These are phyloP conservation scores for Pyrenophora seminiperda DNA, from an alignment of 2,329 filamentous ascomycete species.

Conservation along the genomic window DNA sequence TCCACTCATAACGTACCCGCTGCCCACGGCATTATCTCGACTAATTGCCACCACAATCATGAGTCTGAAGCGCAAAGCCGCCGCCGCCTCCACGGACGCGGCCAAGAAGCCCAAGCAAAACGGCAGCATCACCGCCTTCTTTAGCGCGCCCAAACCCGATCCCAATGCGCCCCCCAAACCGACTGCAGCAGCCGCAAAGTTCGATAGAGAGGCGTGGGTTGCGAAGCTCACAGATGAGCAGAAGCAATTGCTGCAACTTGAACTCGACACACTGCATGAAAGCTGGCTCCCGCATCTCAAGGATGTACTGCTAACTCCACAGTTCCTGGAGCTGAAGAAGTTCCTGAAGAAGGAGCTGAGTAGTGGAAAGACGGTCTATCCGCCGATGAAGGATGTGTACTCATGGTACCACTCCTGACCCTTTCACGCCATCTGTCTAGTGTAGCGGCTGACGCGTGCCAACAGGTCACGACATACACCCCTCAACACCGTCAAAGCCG, in stretches of 20 bases:
- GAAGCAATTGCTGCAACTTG: slow-evolving; percentile 78
- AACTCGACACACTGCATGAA: slow-evolving; percentile 89
- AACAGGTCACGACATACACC: slow-evolving; percentile 90
- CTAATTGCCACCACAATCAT: slow-evolving; percentile 39
- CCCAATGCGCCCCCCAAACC: slow-evolving; percentile 25
- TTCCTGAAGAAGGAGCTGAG: slow-evolving; percentile 81
- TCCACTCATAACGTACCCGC: neutral
- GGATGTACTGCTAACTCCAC: slow-evolving; percentile 76
- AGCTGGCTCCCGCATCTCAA: slow-evolving; percentile 91
- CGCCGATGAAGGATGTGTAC: slow-evolving; percentile 87
- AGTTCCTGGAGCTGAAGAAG: slow-evolving; percentile 85
- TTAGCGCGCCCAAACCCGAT: slow-evolving; percentile 64
- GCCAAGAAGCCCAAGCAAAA: slow-evolving; percentile 63
- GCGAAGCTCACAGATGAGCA: slow-evolving; percentile 79
- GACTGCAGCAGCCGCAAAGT: slow-evolving; percentile 52
- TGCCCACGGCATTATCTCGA: neutral
- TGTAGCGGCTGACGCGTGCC: slow-evolving; percentile 5
- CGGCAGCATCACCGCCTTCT: slow-evolving; percentile 87
- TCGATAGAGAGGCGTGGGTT: slow-evolving; percentile 92
- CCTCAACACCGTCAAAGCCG: slow-evolving; percentile 83
- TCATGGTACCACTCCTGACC: slow-evolving; percentile 70
- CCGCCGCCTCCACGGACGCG: slow-evolving; percentile 51
- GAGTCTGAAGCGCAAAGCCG: slow-evolving; percentile 59
- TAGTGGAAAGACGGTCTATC: slow-evolving; percentile 79
- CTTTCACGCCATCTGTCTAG: neutral